phyloP scores from a whole-genome alignment of 78 protist species.

The Tieghemostelium lacteum region DNA sequence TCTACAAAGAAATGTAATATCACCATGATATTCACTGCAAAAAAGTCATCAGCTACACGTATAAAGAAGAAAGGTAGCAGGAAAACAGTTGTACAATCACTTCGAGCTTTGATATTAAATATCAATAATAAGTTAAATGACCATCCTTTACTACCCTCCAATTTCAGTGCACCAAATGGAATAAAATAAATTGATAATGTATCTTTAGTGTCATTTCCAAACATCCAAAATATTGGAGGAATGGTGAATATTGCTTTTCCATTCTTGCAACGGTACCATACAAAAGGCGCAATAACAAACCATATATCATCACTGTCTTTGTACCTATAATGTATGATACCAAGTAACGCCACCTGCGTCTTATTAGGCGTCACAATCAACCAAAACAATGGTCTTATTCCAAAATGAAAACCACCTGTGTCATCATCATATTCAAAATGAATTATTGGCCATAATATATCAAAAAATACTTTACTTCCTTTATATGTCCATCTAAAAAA shows the following conservation, averaged over 20 bases:
- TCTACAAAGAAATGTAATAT: background rate
- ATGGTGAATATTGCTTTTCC: conserved; percentile 31
- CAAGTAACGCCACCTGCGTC: conserved; percentile 19
- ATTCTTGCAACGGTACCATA: conserved; percentile 48
- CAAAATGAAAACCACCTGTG: conserved; percentile 67
- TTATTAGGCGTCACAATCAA: conserved; percentile 6
- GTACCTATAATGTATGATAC: conserved; percentile 37
- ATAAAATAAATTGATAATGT: background rate
- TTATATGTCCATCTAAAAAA: conserved; percentile 58
- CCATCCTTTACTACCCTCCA: background rate
- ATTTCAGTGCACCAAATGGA: conserved; percentile 7
- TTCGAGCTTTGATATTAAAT: background rate
- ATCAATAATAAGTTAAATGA: conserved; percentile 19
- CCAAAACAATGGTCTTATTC: conserved; percentile 69
- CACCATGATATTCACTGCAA: background rate
- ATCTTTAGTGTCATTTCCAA: background rate
- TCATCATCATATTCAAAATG: conserved; percentile 32
- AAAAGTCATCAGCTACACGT: background rate
- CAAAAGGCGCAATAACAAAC: conserved; percentile 39
- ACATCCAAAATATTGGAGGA: conserved; percentile 36
- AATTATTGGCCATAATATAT: conserved; percentile 71
- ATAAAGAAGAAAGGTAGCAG: conserved; percentile 17
- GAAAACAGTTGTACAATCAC: background rate
- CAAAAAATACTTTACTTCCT: conserved; percentile 23
- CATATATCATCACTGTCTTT: conserved; percentile 38